Evolutionary conservation across 2,329 filamentous ascomycete species (phyloP).

Genomic region (Xylaria sp.): DNA sequence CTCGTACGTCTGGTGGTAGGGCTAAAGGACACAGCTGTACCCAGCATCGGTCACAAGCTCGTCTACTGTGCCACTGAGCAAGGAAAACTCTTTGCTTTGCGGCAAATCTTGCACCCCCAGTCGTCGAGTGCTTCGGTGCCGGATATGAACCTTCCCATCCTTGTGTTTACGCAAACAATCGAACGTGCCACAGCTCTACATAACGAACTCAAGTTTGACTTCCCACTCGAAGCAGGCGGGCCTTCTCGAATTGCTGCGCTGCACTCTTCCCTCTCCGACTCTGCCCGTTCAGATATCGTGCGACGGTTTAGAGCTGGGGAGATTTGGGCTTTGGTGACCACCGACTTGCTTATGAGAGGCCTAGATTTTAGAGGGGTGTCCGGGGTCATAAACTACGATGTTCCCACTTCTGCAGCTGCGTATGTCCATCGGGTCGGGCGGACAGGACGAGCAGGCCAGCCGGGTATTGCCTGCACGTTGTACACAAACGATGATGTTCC

Average conservation of each 20-base stretch:
- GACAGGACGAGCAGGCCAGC: conserved; percentile 86
- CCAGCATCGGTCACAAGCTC: conserved; percentile 87
- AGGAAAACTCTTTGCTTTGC: conserved; percentile 89
- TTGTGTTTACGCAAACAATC: conserved; percentile 97
- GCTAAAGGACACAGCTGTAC: conserved; percentile 92
- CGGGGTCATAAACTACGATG: conserved; percentile 96
- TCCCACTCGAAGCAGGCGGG: conserved; percentile 85
- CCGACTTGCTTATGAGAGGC: conserved; percentile 87
- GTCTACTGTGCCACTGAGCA: conserved; percentile 91
- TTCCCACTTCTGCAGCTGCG: conserved; percentile 84
- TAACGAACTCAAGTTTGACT: conserved; percentile 91
- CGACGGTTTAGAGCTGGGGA: conserved; percentile 88
- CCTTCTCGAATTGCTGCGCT: conserved; percentile 85
- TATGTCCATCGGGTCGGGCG: conserved; percentile 95
- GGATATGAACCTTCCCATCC: conserved; percentile 80
- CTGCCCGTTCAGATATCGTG: conserved; percentile 80
- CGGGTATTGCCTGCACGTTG: conserved; percentile 89
- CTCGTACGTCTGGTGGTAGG: conserved; percentile 91
- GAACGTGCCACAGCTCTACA: conserved; percentile 86
- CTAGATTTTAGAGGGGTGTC: conserved; percentile 96
- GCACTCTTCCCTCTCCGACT: conserved; percentile 83
- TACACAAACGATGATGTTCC: conserved; percentile 96
- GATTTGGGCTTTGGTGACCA: conserved; percentile 96
- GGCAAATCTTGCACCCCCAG: conserved; percentile 84
- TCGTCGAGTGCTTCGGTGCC: conserved; percentile 60